Evolutionary conservation across 2,329 filamentous ascomycete genomes (phyloP).

Genomic region (Sodiomyces alkalinus): DNA sequence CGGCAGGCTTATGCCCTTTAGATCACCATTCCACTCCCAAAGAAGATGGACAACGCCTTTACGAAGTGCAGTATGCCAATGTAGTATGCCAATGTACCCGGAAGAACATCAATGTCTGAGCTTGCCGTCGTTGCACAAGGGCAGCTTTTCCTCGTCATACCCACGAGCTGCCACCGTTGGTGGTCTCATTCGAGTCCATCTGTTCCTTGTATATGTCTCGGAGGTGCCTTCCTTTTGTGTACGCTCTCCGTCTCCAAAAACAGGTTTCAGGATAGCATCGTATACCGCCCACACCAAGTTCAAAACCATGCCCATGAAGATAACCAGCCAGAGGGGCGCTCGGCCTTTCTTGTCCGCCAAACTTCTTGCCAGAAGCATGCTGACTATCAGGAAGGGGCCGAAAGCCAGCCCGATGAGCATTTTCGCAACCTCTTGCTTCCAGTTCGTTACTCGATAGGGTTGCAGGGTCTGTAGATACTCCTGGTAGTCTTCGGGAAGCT

Average conservation of each 20-base stretch:
- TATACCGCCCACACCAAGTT: conserved; percentile 29
- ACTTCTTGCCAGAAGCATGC: conserved; percentile 23
- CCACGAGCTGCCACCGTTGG: conserved; percentile 1
- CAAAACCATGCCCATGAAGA: conserved; percentile 36
- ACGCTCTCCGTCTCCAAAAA: conserved; percentile 80
- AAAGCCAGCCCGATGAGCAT: conserved; percentile 49
- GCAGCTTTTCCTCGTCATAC: background rate
- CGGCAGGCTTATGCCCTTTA: too few relatives aligned
- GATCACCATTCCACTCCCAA: too few relatives aligned
- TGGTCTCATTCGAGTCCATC: conserved; percentile 3
- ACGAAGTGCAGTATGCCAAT: too few relatives aligned
- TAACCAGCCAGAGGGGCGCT: conserved; percentile 51
- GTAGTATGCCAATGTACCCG: too few relatives aligned
- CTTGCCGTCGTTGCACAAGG: too few relatives aligned
- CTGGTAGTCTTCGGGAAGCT: conserved; percentile 66
- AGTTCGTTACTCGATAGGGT: conserved; percentile 54
- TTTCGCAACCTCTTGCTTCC: conserved; percentile 50
- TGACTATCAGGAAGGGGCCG: conserved; percentile 39
- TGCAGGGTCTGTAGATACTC: conserved; percentile 54
- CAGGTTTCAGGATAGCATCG: conserved; percentile 30
- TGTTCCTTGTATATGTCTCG: conserved; percentile 12
- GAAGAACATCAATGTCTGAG: too few relatives aligned
- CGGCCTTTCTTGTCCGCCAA: conserved; percentile 51
- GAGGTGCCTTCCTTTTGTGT: too few relatives aligned
- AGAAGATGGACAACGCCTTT: too few relatives aligned